Evolutionary conservation across 768 basidiomycete species (phyloP).

Genomic region (Tulasnella sp.): DNA sequence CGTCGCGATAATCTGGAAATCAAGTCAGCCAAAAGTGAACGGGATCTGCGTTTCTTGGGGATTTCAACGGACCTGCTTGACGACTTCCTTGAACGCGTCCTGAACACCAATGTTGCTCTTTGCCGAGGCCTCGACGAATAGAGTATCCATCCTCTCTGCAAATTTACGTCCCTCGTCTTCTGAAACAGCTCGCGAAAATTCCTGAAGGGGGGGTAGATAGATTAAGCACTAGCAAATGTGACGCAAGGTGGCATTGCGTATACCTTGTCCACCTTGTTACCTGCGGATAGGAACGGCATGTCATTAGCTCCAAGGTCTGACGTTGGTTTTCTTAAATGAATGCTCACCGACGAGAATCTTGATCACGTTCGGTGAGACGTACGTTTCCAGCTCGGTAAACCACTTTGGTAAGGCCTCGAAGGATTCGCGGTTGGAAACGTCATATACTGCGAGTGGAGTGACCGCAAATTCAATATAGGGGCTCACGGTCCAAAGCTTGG

Average conservation of each 20-base stretch:
- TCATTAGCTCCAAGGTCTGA: background rate
- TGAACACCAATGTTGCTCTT: constrained; percentile 80
- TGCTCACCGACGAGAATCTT: constrained; percentile 85
- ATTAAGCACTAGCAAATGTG: background rate
- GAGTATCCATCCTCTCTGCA: constrained; percentile 65
- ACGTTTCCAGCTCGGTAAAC: constrained; percentile 66
- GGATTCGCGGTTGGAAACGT: constrained; percentile 83
- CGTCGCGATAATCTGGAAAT: constrained; percentile 53
- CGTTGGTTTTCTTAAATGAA: background rate
- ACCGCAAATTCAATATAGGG: background rate
- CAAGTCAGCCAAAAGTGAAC: background rate
- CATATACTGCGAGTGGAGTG: constrained; percentile 58
- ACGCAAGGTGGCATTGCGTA: background rate
- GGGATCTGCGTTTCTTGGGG: too few species aligned
- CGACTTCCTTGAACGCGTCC: constrained; percentile 66
- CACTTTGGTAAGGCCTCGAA: constrained; percentile 92
- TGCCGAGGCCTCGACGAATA: constrained; percentile 88
- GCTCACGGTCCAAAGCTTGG: background rate
- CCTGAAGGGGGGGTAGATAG: constrained; percentile 34
- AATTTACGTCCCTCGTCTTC: constrained; percentile 68
- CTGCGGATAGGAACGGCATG: constrained; percentile 6
- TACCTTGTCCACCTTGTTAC: constrained; percentile 83
- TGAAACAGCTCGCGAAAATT: constrained; percentile 80
- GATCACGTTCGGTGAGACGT: constrained; percentile 72
- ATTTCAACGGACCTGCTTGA: constrained; percentile 25